Evolutionary conservation across 2,329 filamentous ascomycete species (phyloP).

Genomic region (Diaporthe longicolla): DNA sequence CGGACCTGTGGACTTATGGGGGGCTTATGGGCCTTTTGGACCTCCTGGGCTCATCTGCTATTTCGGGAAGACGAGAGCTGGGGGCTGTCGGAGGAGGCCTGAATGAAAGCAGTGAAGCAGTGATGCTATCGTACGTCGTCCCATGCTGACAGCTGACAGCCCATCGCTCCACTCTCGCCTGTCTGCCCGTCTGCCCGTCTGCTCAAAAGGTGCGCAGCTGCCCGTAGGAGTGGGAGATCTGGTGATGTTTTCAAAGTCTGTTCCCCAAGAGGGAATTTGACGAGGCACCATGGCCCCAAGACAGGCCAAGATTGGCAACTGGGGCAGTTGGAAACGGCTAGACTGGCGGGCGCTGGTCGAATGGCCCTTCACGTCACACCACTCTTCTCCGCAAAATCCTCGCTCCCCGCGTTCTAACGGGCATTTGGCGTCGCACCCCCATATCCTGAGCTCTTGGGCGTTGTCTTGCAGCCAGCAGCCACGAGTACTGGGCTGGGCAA

Average conservation of each 20-base stretch:
- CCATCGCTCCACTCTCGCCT: slow-evolving; percentile 11
- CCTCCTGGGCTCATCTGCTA: slow-evolving; percentile 14
- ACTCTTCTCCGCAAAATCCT: slow-evolving; percentile 34
- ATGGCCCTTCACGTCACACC: slow-evolving; percentile 24
- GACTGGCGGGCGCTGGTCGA: slow-evolving; percentile 6
- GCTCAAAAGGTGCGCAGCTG: neutral
- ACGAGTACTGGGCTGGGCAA: neutral
- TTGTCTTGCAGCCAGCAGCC: neutral
- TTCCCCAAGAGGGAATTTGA: slow-evolving; percentile 17
- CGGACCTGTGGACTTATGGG: neutral
- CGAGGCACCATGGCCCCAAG: slow-evolving; percentile 8
- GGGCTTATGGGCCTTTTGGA: neutral
- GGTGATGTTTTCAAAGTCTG: neutral
- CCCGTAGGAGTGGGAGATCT: slow-evolving; percentile 24
- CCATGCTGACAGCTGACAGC: slow-evolving; percentile 29
- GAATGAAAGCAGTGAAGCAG: neutral
- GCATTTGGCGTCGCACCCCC: slow-evolving; percentile 28
- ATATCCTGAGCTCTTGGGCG: neutral
- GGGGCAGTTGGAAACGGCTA: slow-evolving; percentile 27
- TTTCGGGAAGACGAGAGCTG: slow-evolving; percentile 10
- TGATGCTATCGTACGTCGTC: slow-evolving; percentile 8
- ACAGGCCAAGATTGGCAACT: slow-evolving; percentile 28
- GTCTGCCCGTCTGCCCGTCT: neutral
- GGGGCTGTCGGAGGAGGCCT: slow-evolving; percentile 1
- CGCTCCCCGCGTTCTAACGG: slow-evolving; percentile 32